Base-by-base conservation (phyloP, 108 stramenopile genomes). In the Nannochloropsis granulata region DNA sequence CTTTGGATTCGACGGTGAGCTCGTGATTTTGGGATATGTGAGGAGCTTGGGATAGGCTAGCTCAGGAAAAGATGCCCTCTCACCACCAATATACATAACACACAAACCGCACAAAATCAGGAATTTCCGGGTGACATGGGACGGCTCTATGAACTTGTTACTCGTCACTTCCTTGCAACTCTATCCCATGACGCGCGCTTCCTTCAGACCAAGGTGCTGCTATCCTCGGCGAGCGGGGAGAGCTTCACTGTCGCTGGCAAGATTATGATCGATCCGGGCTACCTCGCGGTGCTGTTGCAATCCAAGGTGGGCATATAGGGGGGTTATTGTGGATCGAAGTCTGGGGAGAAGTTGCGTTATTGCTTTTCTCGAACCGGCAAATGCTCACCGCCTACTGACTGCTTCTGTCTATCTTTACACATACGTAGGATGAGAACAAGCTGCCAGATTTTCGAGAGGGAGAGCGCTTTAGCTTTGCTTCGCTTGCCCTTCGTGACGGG, bases 131-230 rank as follows among this genome's bases (percentile, higher is more conserved):
- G 79, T 12, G 34, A 43, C 5, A 92, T 91, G 92, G 93, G 90
- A 13, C 91, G 96, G n/a, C 91, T 96, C 14, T 96, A 93, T 82
- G 95, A 95, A 24, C 84, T 96, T 13, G 92, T 94, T 7, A 90
- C 92, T 8, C 89, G 96, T 8, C 95, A 95, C 89, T 96, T 95
- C 83, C 93, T 95, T 83, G 96, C 95, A 12, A 92, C 93, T 21
- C 94, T 96, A 0, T 92, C 93, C 79, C 91, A 89, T 24, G 95
- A 96, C 91, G 95, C 95, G 12, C 93, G 94, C 0, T 96, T 94
- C 25, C 83, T 56, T 5, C n/a, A 79, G 71, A 43, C 45, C 23
- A 82, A 86, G 44, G 43, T 26, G 0, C 19, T 24, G 24, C 12
- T 42, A 16, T 12, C 56, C 81, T 14, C 13, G 19, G 43, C 19